A percentile compares a stretch with the other conserved stretches of the same genome.
Evolutionary conservation across 371 early-diverging fungal genomes (phyloP).

Genomic region (Mucor indicus): DNA sequence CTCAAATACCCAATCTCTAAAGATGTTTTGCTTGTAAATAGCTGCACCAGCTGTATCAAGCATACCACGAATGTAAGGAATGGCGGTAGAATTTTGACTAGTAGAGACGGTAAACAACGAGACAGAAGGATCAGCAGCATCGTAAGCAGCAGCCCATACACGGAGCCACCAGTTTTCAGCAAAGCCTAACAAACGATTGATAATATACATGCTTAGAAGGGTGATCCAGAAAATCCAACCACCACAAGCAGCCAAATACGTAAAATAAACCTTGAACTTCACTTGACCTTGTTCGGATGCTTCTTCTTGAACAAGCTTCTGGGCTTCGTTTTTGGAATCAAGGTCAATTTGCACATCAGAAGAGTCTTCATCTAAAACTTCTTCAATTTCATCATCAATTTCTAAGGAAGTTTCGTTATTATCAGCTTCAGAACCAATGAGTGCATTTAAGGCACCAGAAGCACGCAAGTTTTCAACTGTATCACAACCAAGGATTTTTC

Average conservation of each 20-base stretch:
- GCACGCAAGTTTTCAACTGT: slow-evolving; percentile 11
- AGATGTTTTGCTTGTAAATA: slow-evolving; percentile 17
- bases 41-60: slow-evolving; percentile 23
- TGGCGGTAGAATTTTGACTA: neutral
- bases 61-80: slow-evolving; percentile 3
- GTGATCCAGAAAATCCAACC: slow-evolving; percentile 56
- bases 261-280: slow-evolving; percentile 53
- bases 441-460: slow-evolving; percentile 7
- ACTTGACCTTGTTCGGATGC: slow-evolving; percentile 54
- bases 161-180: slow-evolving; percentile 36
- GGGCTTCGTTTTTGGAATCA: slow-evolving; percentile 23
- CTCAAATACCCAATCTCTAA: slow-evolving; percentile 25
- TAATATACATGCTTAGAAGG: slow-evolving; percentile 40
- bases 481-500: slow-evolving; percentile 48
- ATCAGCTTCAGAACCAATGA: slow-evolving; percentile 11
- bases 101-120: neutral
- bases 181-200: slow-evolving; percentile 47
- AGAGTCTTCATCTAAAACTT: slow-evolving; percentile 45
- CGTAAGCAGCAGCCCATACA: slow-evolving; percentile 27
- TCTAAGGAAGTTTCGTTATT: slow-evolving; percentile 2
- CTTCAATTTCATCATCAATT: slow-evolving; percentile 14
- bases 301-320: slow-evolving; percentile 46
- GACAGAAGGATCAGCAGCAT: neutral
- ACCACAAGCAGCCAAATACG: slow-evolving; percentile 67
- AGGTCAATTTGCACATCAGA: slow-evolving; percentile 11